Evolutionary conservation across 768 basidiomycete genomes (phyloP), one percentile per base, ranked within the genome.

Genomic region (Amanita rubescens): DNA sequence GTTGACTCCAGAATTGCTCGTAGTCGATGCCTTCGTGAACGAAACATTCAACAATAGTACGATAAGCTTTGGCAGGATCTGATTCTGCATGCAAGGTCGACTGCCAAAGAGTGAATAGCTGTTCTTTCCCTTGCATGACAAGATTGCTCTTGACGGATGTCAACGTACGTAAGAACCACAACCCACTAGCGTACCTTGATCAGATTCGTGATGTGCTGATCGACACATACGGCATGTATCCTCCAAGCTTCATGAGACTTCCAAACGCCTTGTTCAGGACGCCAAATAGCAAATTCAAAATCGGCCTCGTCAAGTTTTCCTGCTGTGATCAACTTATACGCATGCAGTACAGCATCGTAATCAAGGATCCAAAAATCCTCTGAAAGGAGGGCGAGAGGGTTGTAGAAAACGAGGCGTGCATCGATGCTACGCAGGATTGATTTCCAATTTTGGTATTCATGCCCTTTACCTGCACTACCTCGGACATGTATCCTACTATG

Each of bases 201-300:
- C 55, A 66, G 57, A 19, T 49, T 33, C 12, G 64, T 53, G 44
- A 66, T 65, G 46, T 69, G 63, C 25, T 64, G 61, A 38, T 62
- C 63, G 6, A 60, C 55, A 60, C 65, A 63, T 10, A 68, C 60
- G 20, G 64, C 63, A 43, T 68, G 66, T 57, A 65, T 61, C 33
- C 60, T 60, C 66, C 66, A 67, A 6, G 69, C 59, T 52, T 69
- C 64, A 45, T 60, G 65, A 15, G 59, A 58, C 42, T 51, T 56
- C 69, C 69, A 71, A 14, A 47, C 47, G n/a, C 59, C 63, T 27
- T 57, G 34, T 9, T 61, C 55, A 43, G 62, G 61, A 41, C 60
- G 65, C 65, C 65, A 69, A 24, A 68, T 47, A 5, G 67, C 54
- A 43, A 69, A 69, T 51, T 71, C 69, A 9, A 71, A 55, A 32